These are phyloP conservation scores for Suillus subluteus DNA, from an alignment of 768 basidiomycete genomes.

Conservation along the genomic window DNA sequence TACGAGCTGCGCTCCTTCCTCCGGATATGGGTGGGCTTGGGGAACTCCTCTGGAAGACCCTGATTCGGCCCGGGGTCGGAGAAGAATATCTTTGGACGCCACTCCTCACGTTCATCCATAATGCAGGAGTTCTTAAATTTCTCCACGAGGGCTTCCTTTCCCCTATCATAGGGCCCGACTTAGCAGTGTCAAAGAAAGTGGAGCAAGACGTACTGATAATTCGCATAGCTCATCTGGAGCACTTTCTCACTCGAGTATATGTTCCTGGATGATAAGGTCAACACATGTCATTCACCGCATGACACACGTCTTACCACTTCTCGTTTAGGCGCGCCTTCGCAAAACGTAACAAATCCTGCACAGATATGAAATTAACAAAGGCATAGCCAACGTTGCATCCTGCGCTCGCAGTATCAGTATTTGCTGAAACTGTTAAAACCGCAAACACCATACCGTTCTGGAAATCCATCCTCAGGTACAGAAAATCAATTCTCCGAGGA, in stretches of 20 bases:
- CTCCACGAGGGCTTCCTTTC: conserved; percentile 87
- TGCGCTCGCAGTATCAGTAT: conserved; percentile 29
- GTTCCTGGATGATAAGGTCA: conserved; percentile 57
- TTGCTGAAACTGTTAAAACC: conserved; percentile 1
- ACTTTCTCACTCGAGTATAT: conserved; percentile 92
- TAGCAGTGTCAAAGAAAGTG: conserved; percentile 13
- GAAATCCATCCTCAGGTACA: conserved; percentile 89
- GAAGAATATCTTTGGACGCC: conserved; percentile 86
- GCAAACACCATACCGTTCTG: conserved; percentile 59
- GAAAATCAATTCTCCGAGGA: conserved; percentile 79
- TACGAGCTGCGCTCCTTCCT: conserved; percentile 83
- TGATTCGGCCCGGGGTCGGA: conserved; percentile 69
- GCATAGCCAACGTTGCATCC: conserved; percentile 83
- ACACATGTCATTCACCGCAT: conserved; percentile 7
- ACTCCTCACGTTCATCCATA: conserved; percentile 84
- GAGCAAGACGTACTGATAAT: conserved; percentile 76
- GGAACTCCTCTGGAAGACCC: conserved; percentile 82
- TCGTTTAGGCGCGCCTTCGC: conserved; percentile 74
- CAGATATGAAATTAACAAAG: conserved; percentile 88
- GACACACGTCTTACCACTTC: conserved; percentile 63
- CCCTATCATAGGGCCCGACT: conserved; percentile 45
- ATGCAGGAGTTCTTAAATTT: conserved; percentile 92
- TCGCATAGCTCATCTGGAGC: conserved; percentile 89
- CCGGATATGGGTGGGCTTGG: conserved; percentile 76
- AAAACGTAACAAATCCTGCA: conserved; percentile 76